phyloP scores from a whole-genome alignment of 108 stramenopile species.

The Mayamaea pseudoterrestris region DNA sequence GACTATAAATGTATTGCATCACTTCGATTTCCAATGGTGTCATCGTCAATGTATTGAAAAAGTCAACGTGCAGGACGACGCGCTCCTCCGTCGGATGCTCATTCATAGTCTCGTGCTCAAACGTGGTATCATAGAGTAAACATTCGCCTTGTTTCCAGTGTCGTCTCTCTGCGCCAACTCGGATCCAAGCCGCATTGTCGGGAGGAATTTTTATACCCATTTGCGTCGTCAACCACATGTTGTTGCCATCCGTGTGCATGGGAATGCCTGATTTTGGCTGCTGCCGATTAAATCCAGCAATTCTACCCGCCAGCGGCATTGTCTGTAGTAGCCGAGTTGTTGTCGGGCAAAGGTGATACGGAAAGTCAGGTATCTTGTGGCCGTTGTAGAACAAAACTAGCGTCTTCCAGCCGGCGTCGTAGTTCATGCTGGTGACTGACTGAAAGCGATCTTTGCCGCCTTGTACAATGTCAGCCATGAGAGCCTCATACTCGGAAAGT shows the following conservation, averaged over 20 bases:
- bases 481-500: constrained; percentile 44
- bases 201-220: constrained; percentile 36
- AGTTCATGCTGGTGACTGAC: constrained; percentile 80
- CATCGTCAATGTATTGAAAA: constrained; percentile 77
- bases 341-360: constrained; percentile 73
- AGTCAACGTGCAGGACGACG: constrained; percentile 81
- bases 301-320: constrained; percentile 72
- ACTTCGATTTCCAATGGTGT: constrained; percentile 63
- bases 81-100: constrained; percentile 52
- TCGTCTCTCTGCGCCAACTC: constrained; percentile 62
- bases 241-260: constrained; percentile 74
- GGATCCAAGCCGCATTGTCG: constrained; percentile 37
- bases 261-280: constrained; percentile 67
- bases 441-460: constrained; percentile 54
- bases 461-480: constrained; percentile 38
- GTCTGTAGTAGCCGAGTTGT: constrained; percentile 68
- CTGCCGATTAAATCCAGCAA: constrained; percentile 81
- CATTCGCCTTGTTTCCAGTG: constrained; percentile 56
- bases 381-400: constrained; percentile 78
- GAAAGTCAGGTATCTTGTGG: constrained; percentile 73
- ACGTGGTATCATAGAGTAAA: constrained; percentile 79
- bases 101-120: constrained; percentile 76
- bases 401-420: constrained; percentile 77
- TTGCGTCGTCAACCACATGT: constrained; percentile 86
- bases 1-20: constrained; percentile 73